Conservation (phyloP, 2,329 filamentous ascomycete genomes). For the Ilyonectria robusta region DNA sequence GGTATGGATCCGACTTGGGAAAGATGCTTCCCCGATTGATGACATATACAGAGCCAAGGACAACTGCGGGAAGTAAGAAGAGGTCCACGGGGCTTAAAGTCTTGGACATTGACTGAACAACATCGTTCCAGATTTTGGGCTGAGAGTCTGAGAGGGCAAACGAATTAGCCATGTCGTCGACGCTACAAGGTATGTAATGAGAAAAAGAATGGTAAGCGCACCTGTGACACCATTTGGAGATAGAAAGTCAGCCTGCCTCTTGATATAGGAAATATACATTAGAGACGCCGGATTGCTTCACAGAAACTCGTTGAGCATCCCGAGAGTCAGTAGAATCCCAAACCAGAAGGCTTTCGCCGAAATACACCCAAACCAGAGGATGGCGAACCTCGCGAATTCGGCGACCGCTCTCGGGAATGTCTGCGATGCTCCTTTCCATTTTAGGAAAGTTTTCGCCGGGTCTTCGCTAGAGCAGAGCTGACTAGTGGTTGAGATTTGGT, state of each 20-base stretch:
- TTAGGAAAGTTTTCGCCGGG: constrained; percentile 8
- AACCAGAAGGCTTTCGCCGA: constrained; percentile 3
- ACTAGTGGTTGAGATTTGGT: background rate
- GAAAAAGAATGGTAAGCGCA: background rate
- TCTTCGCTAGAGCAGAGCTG: background rate
- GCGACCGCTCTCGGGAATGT: background rate
- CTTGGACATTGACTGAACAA: constrained; percentile 21
- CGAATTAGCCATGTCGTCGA: constrained; percentile 14
- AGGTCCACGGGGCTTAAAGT: constrained; percentile 18
- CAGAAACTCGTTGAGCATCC: background rate
- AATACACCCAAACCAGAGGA: background rate
- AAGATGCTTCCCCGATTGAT: constrained; percentile 26
- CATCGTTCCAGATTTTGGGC: constrained; percentile 5
- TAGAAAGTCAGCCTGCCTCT: background rate
- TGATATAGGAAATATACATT: background rate
- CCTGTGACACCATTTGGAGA: no score
- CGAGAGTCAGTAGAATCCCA: background rate
- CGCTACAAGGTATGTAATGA: background rate
- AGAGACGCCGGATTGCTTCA: background rate
- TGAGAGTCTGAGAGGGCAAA: background rate
- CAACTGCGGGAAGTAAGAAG: constrained; percentile 17
- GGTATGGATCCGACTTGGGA: constrained; percentile 19
- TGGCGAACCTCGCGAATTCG: background rate
- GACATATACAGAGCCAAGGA: constrained; percentile 20
- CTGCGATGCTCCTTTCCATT: constrained; percentile 8